phyloP scores from a whole-genome alignment of 345 rosid species.

The Capsella bursapastoris region DNA sequence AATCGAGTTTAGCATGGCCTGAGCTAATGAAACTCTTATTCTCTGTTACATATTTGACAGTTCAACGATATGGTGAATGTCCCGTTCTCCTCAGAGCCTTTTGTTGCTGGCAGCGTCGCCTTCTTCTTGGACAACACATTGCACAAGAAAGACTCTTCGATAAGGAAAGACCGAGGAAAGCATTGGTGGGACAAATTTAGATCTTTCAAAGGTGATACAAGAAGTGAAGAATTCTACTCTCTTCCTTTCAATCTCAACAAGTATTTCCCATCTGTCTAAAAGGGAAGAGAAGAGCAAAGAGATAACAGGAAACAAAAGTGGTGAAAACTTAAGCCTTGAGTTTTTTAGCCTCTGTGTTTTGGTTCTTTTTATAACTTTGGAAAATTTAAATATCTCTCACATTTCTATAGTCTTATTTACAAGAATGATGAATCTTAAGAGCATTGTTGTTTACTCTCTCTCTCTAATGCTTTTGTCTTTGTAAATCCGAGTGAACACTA shows the following conservation, averaged over 20 bases:
- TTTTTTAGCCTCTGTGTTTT: constrained; percentile 18
- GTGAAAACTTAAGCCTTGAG: constrained; percentile 24
- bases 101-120: constrained; percentile 85
- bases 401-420: constrained; percentile 40
- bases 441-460: constrained; percentile 34
- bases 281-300: constrained; percentile 29
- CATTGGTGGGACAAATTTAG: constrained; percentile 97
- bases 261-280: constrained; percentile 90
- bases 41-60: constrained; percentile 50
- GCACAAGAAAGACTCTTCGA: constrained; percentile 53
- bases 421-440: constrained; percentile 38
- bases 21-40: constrained; percentile 18
- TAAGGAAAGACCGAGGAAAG: constrained; percentile 92
- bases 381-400: constrained; percentile 32
- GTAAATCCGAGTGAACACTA: constrained; percentile 43
- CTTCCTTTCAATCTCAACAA: constrained; percentile 94
- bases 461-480: constrained; percentile 33
- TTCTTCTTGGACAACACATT: constrained; percentile 85
- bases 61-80: constrained; percentile 93
- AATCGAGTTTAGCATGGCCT: neutral
- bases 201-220: constrained; percentile 71
- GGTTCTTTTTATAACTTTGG: constrained; percentile 38
- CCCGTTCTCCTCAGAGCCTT: constrained; percentile 91
- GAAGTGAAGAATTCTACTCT: constrained; percentile 91
- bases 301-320: constrained; percentile 26